Evolutionary conservation across 2,329 filamentous ascomycete species (phyloP).

Genomic region (Colletotrichum theobromicola): DNA sequence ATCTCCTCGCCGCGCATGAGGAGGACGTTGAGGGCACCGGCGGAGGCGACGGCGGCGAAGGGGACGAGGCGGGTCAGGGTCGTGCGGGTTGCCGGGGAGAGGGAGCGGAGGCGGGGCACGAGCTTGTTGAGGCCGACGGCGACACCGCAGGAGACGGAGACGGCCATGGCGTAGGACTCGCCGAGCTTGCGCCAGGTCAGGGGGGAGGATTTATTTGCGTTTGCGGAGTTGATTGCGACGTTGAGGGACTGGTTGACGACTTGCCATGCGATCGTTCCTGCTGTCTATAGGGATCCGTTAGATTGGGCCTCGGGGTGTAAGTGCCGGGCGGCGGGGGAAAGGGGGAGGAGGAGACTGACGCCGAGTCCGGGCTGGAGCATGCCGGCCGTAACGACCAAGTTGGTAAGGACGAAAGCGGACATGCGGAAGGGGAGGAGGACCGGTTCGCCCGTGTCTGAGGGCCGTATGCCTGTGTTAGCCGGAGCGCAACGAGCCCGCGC

Average conservation of each 20-base stretch:
- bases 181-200: constrained; percentile 80
- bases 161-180: constrained; percentile 90
- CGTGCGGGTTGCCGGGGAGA: constrained; percentile 76
- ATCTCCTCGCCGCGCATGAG: constrained; percentile 98
- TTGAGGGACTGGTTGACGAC: constrained; percentile 97
- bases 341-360: constrained; percentile 49
- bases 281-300: constrained; percentile 57
- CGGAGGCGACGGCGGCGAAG: constrained; percentile 92
- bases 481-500: background rate
- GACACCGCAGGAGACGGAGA: constrained; percentile 91
- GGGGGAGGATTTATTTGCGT: constrained; percentile 96
- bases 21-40: constrained; percentile 92
- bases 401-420: constrained; percentile 93
- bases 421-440: constrained; percentile 96
- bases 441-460: constrained; percentile 84
- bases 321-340: background rate
- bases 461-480: constrained; percentile 22
- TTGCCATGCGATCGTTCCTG: constrained; percentile 92
- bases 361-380: constrained; percentile 92
- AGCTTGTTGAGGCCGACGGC: constrained; percentile 90
- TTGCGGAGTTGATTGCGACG: constrained; percentile 96
- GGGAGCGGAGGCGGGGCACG: constrained; percentile 80
- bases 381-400: constrained; percentile 91
- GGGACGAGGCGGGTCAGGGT: constrained; percentile 89
- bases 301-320: background rate